Conservation (phyloP, 768 basidiomycete species). For the Candolleomyces eurysporus region DNA sequence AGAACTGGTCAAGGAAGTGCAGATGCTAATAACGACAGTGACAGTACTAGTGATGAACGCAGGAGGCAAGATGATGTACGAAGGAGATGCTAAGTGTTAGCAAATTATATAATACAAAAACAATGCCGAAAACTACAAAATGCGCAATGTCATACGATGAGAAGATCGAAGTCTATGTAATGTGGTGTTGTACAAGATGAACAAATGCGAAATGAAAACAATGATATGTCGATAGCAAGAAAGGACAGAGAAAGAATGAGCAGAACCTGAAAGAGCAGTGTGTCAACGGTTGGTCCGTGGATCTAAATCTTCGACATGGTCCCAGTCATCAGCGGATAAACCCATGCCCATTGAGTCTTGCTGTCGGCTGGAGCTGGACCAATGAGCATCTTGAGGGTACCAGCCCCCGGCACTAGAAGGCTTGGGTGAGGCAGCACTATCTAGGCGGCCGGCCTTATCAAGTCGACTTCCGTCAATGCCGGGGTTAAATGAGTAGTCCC, state of each 20-base stretch:
- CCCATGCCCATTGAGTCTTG: not conserved
- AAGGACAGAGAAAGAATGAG: not conserved
- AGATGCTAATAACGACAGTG: no score
- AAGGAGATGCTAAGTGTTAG: not conserved
- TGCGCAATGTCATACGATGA: not conserved
- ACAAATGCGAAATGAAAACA: slow-evolving; percentile 2
- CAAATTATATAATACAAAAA: slow-evolving; percentile 1
- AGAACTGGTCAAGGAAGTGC: no score
- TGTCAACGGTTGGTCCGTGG: not conserved
- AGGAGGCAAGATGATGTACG: not conserved
- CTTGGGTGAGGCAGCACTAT: not conserved
- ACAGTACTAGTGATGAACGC: not conserved
- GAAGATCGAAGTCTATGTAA: not conserved
- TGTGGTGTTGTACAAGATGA: not conserved
- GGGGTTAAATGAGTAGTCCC: slow-evolving; percentile 23
- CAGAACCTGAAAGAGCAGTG: not conserved
- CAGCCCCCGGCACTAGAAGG: not conserved
- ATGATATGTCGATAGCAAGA: slow-evolving; percentile 1
- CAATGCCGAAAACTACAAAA: not conserved
- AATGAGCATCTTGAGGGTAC: not conserved
- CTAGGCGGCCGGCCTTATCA: not conserved
- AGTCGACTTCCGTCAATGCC: not conserved
- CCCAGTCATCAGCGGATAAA: not conserved
- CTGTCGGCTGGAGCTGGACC: not conserved
- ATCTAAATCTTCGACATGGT: not conserved